Conservation (phyloP, 768 basidiomycete species). For the Trametes elegans region DNA sequence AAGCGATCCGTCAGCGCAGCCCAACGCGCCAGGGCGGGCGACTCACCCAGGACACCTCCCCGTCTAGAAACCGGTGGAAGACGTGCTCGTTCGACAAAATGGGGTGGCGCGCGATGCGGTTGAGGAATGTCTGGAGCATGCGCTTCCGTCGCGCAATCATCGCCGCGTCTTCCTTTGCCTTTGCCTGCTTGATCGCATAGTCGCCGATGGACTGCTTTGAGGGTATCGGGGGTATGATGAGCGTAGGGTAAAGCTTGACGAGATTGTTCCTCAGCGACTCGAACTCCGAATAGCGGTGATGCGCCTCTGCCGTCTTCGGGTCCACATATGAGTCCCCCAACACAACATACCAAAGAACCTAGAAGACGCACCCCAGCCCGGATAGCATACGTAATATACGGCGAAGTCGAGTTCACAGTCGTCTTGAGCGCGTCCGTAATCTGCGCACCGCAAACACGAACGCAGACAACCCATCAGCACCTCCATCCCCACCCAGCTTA, state of each 20-base stretch:
- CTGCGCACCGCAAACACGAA: no score
- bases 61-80: conserved; percentile 93
- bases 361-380: conserved; percentile 72
- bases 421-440: conserved; percentile 97
- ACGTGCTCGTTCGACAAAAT: conserved; percentile 95
- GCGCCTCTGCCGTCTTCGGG: conserved; percentile 69
- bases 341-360: not conserved
- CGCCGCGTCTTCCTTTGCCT: conserved; percentile 93
- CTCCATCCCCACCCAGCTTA: not conserved
- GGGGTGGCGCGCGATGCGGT: conserved; percentile 86
- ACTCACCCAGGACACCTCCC: conserved; percentile 92
- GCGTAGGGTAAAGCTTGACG: conserved; percentile 86
- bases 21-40: not conserved
- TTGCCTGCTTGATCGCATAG: conserved; percentile 95
- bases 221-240: conserved; percentile 97
- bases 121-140: conserved; percentile 94
- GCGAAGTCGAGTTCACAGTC: conserved; percentile 77
- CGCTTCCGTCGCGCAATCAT: conserved; percentile 91
- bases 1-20: not conserved
- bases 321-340: not conserved
- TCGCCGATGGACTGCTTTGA: conserved; percentile 95
- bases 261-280: conserved; percentile 86
- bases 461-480: not conserved
- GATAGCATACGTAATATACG: conserved; percentile 95
- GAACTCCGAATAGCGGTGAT: conserved; percentile 96